These are phyloP conservation scores for Eucalyptus erythrocorys DNA, from an alignment of 345 rosid genomes.

Conservation along the genomic window DNA sequence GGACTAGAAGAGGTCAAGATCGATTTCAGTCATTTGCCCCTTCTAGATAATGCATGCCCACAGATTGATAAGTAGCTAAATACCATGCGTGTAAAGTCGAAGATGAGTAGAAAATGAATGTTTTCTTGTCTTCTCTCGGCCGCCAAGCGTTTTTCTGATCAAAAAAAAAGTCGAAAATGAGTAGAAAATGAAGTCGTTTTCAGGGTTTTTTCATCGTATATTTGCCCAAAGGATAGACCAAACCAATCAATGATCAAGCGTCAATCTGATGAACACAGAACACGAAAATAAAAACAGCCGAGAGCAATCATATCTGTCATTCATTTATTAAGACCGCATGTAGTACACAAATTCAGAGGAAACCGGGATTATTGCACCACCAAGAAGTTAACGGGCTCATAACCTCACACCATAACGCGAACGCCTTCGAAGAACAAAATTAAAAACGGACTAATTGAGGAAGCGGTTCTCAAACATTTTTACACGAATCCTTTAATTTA, in stretches of 20 bases:
- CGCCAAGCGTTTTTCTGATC: no score
- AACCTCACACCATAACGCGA: neutral
- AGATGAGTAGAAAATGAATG: neutral
- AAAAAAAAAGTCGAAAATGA: no score
- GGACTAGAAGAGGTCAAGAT: neutral
- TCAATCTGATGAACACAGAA: neutral
- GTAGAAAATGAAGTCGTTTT: neutral
- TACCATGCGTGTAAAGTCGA: neutral
- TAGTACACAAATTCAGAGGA: neutral
- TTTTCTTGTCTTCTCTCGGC: neutral
- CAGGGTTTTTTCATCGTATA: neutral
- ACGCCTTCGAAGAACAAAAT: neutral
- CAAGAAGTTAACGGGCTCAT: neutral
- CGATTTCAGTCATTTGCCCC: neutral
- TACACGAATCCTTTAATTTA: neutral
- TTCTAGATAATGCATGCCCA: neutral
- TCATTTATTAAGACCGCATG: neutral
- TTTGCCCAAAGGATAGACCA: neutral
- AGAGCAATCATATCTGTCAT: neutral
- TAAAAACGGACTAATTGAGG: neutral
- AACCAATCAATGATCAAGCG: neutral
- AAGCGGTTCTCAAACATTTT: neutral
- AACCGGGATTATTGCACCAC: neutral
- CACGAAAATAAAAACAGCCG: neutral
- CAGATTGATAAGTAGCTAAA: neutral